These are phyloP conservation scores for Hyaloscypha finlandica DNA, from an alignment of 495 filamentous ascomycete species.

Conservation along the genomic window DNA sequence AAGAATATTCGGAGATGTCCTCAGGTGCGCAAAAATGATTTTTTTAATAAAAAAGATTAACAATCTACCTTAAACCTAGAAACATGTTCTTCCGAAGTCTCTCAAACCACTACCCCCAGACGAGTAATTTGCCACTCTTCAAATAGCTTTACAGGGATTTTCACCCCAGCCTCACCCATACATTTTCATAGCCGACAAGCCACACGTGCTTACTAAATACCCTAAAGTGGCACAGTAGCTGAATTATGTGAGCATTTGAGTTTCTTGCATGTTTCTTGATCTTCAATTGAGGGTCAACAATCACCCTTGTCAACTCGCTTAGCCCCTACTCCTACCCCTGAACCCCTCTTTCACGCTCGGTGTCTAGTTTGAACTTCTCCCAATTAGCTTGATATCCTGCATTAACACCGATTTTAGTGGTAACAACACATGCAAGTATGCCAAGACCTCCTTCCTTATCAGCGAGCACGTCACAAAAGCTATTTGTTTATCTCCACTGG, in stretches of 20 bases:
- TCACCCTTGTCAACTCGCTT: not conserved
- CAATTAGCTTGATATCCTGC: not conserved
- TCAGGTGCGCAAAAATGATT: not conserved
- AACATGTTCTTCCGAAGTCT: too few relatives aligned
- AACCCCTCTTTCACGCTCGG: not conserved
- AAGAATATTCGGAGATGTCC: not conserved
- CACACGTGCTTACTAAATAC: not conserved
- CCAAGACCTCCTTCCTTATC: not conserved
- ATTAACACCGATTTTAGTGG: constrained; percentile 14
- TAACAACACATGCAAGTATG: not conserved
- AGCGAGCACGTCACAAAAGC: not conserved
- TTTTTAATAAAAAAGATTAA: not conserved
- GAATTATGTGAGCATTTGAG: not conserved
- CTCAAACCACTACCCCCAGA: not conserved
- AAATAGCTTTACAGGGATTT: not conserved
- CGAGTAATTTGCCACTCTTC: not conserved
- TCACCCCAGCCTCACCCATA: not conserved
- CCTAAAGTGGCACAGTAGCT: not conserved
- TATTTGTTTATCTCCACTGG: not conserved
- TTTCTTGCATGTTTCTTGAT: not conserved
- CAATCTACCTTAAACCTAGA: too few relatives aligned
- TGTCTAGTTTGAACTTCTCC: too few relatives aligned
- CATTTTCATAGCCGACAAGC: not conserved
- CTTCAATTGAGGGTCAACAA: not conserved
- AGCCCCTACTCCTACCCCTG: not conserved